Evolutionary conservation across 2,329 filamentous ascomycete species (phyloP), one percentile per base, ranked within the genome.

Genomic region (Fusarium sp.): DNA sequence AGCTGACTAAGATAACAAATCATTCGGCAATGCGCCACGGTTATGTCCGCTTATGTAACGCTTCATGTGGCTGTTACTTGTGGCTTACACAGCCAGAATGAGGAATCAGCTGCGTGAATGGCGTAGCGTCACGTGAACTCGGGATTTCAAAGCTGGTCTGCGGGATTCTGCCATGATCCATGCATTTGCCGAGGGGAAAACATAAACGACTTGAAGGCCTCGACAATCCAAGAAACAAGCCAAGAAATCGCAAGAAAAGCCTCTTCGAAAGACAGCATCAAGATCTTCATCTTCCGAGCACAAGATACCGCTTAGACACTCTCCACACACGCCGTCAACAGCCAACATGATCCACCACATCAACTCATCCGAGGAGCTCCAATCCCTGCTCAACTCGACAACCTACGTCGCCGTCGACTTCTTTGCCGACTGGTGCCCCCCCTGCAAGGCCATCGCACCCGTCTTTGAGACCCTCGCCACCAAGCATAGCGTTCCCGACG

Each of bases 341-440:
- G 29, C 37, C 67, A 72, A 61, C 54, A 77, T 78, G 66, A 74
- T 82, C 62, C 79, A 81, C 61, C 69, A 82, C 69, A 78, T 83
- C 71, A 74, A 70, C 29, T 77, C 81, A 13, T 50, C 70, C 16
- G 73, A 75, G 0, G 79, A 85, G 69, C 81, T 87, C 66, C 72
- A 83, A 20, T 61, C 80, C 22, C 80, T 87, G 43, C 77, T 87
- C 69, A 59, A 78, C 2, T 79, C 81, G 39, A 84, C 80, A 62
- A 85, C 82, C 50, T 83, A 85, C 78, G 84, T 86, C 65, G 81
- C 82, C 52, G 80, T 88, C 67, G 86, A 88, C 81, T 88, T 88
- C 79, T 86, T 83, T 77, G 86, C 87, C 11, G 83, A 84, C 77
- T 88, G 87, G 87, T 88, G 87, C 71, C 83, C 83, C 1, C 86